phyloP scores from a whole-genome alignment of 1,284 basidiomycete genomes.

The Ustilago vetiveriae region DNA sequence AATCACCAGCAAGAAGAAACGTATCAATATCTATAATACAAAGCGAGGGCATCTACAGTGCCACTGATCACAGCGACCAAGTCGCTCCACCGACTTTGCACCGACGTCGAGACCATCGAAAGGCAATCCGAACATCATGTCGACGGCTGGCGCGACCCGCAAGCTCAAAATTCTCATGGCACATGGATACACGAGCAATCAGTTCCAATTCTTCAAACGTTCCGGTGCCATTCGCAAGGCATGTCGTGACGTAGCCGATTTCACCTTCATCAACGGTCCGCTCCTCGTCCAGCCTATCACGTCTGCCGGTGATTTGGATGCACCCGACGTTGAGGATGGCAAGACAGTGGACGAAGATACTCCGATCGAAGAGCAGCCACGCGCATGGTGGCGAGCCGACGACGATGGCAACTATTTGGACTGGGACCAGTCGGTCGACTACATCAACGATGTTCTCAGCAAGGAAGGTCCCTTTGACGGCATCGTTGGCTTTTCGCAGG shows the following conservation, averaged over 20 bases:
- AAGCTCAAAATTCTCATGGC: slow-evolving; percentile 61
- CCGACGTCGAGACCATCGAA: not conserved
- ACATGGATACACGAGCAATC: slow-evolving; percentile 65
- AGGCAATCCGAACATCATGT: slow-evolving; percentile 5
- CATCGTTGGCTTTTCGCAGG: slow-evolving; percentile 63
- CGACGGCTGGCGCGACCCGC: slow-evolving; percentile 22
- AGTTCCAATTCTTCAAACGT: slow-evolving; percentile 52
- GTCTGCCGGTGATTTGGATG: slow-evolving; percentile 50
- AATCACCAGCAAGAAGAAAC: too few species aligned
- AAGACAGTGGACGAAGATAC: slow-evolving; percentile 49
- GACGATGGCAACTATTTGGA: slow-evolving; percentile 54
- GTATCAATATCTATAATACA: too few species aligned
- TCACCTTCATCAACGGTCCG: slow-evolving; percentile 62
- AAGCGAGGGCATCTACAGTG: too few species aligned
- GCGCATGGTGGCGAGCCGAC: slow-evolving; percentile 63
- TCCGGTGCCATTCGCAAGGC: slow-evolving; percentile 61
- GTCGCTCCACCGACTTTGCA: not conserved
- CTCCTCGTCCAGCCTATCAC: slow-evolving; percentile 60
- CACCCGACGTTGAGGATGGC: slow-evolving; percentile 49
- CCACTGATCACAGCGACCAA: too few species aligned
- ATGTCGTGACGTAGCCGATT: slow-evolving; percentile 61
- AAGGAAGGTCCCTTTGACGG: slow-evolving; percentile 64
- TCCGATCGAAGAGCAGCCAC: slow-evolving; percentile 63
- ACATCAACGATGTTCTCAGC: slow-evolving; percentile 49
- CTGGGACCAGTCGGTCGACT: slow-evolving; percentile 55